Evolutionary conservation across 305 asterid genomes (phyloP).

Genomic region (Petunia hybrid): DNA sequence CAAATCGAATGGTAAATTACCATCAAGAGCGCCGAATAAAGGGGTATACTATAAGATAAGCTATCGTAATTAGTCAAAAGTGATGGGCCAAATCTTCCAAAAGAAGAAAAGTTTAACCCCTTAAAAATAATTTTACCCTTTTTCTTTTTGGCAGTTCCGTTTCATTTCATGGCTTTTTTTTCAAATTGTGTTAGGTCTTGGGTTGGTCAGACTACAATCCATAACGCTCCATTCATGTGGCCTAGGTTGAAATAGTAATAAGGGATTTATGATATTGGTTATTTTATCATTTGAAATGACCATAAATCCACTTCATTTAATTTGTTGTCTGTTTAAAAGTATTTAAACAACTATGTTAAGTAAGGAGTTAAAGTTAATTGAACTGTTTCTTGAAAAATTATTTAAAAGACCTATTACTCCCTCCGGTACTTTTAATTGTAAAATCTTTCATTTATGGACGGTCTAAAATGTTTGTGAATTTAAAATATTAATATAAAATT

Average conservation of each 20-base stretch:
- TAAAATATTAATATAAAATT: too few species aligned
- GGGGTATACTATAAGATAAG: conserved; percentile 18
- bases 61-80: conserved; percentile 34
- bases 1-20: conserved; percentile 25
- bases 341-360: not conserved
- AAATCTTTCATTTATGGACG: too few species aligned
- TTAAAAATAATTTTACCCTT: not conserved
- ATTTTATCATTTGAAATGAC: not conserved
- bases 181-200: conserved; percentile 12
- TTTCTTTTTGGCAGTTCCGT: not conserved
- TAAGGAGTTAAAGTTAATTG: not conserved
- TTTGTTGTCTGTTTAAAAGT: not conserved
- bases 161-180: not conserved
- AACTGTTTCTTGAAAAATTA: too few species aligned
- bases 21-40: conserved; percentile 29
- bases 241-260: not conserved
- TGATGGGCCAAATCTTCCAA: conserved; percentile 25
- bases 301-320: not conserved
- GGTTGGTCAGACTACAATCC: not conserved
- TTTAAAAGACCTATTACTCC: too few species aligned
- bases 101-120: conserved; percentile 28
- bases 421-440: too few species aligned
- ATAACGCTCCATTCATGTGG: not conserved
- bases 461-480: too few species aligned
- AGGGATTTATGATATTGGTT: not conserved